phyloP scores from a whole-genome alignment of 2,329 filamentous ascomycete species.

The Microsporum ferrugineum region DNA sequence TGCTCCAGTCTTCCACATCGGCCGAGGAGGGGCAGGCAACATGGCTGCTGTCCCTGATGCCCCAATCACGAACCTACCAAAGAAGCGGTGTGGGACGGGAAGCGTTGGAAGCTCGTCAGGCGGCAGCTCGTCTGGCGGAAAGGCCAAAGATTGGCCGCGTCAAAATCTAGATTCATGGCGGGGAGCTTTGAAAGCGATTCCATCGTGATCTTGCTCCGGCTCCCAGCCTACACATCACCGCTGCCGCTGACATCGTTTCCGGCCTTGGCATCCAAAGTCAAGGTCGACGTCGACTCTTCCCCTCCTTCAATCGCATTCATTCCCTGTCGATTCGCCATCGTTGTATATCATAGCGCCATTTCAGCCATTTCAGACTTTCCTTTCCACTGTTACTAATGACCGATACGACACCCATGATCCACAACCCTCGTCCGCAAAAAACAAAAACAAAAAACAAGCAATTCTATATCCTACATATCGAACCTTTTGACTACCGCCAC shows the following conservation, averaged over 20 bases:
- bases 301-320: constrained; percentile 1
- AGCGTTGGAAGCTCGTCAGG: constrained; percentile 12
- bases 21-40: constrained; percentile 52
- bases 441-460: not conserved
- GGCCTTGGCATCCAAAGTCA: not conserved
- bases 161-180: constrained; percentile 4
- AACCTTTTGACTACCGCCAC: not conserved
- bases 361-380: not conserved
- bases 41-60: constrained; percentile 21
- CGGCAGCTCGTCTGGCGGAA: constrained; percentile 3
- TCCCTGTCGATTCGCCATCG: not conserved
- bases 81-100: constrained; percentile 17
- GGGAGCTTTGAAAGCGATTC: not conserved
- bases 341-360: constrained; percentile 1
- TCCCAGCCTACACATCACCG: constrained; percentile 4
- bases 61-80: constrained; percentile 1
- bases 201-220: not conserved
- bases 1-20: constrained; percentile 53
- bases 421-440: not conserved
- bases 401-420: constrained; percentile 9
- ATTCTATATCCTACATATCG: not conserved
- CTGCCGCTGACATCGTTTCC: constrained; percentile 6
- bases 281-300: not conserved
- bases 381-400: constrained; percentile 8
- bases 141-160: constrained; percentile 3